Conservation (phyloP, 805 yeast genomes). For the Suhomyces xylopsoci region DNA sequence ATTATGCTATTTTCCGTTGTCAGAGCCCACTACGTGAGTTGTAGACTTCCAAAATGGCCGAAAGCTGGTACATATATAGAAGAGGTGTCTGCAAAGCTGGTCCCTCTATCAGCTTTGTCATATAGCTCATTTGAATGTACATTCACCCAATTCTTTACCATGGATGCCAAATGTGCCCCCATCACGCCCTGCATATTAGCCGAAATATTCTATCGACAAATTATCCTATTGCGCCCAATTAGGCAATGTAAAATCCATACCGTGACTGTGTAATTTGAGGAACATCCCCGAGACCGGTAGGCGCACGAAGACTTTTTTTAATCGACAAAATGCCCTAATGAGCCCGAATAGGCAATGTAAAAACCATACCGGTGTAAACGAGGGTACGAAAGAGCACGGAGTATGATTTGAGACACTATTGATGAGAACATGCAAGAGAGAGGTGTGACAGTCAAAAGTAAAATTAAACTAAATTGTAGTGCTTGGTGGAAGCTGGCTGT, state of each 20-base stretch:
- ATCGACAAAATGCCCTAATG: conserved; percentile 29
- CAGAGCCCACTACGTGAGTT: not conserved
- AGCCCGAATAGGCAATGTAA: conserved; percentile 36
- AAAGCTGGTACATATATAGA: not conserved
- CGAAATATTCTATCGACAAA: conserved; percentile 25
- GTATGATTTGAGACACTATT: not conserved
- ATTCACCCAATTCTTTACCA: not conserved
- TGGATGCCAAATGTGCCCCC: not conserved
- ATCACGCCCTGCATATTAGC: conserved; percentile 12
- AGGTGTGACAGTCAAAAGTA: no score
- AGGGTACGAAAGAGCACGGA: not conserved
- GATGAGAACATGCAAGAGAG: not conserved
- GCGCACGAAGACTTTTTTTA: conserved; percentile 6
- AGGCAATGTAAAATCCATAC: conserved; percentile 30
- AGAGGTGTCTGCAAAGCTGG: not conserved
- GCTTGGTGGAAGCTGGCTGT: no score
- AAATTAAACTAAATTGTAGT: no score
- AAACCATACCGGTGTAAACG: conserved; percentile 7
- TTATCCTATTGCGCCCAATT: conserved; percentile 32
- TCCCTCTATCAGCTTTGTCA: not conserved
- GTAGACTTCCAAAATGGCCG: not conserved
- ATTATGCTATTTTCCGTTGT: not conserved
- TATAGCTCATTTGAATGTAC: not conserved
- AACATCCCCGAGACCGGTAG: conserved; percentile 4
- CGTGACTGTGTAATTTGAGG: conserved; percentile 1